phyloP scores from a whole-genome alignment of 495 filamentous ascomycete species.

The Aspergillus leporis region DNA sequence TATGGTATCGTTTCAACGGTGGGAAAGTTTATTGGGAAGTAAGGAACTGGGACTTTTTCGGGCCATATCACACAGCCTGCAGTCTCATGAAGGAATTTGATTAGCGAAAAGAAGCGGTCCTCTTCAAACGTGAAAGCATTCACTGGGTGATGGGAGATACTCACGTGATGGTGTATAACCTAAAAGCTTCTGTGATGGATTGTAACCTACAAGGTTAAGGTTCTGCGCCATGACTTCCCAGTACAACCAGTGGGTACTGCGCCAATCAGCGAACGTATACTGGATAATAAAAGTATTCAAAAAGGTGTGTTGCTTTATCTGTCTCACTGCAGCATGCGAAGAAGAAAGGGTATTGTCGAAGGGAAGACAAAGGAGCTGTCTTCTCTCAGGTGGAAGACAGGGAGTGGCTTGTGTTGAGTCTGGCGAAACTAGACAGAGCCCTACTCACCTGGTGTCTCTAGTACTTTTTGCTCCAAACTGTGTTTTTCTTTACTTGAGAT shows the following conservation, averaged over 20 bases:
- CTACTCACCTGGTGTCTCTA: background rate
- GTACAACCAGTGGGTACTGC: background rate
- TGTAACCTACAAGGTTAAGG: background rate
- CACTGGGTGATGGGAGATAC: background rate
- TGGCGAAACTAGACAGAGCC: background rate
- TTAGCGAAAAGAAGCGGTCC: background rate
- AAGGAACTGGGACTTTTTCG: too few relatives aligned
- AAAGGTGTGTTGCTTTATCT: background rate
- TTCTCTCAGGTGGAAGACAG: background rate
- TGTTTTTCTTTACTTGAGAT: background rate
- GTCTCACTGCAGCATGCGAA: background rate
- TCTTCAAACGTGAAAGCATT: background rate
- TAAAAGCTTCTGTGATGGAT: constrained; percentile 14
- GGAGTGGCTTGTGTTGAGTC: background rate
- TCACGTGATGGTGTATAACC: constrained; percentile 20
- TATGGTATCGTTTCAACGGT: background rate
- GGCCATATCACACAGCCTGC: too few relatives aligned
- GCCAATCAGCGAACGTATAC: background rate
- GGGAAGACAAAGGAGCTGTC: background rate
- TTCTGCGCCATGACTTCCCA: background rate
- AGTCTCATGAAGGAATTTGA: background rate
- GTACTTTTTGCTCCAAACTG: background rate
- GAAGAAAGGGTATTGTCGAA: background rate
- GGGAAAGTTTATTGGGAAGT: too few relatives aligned
- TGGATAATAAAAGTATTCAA: background rate